Base-by-base conservation (phyloP, 1,284 basidiomycete species). In the Irpex sp. region DNA sequence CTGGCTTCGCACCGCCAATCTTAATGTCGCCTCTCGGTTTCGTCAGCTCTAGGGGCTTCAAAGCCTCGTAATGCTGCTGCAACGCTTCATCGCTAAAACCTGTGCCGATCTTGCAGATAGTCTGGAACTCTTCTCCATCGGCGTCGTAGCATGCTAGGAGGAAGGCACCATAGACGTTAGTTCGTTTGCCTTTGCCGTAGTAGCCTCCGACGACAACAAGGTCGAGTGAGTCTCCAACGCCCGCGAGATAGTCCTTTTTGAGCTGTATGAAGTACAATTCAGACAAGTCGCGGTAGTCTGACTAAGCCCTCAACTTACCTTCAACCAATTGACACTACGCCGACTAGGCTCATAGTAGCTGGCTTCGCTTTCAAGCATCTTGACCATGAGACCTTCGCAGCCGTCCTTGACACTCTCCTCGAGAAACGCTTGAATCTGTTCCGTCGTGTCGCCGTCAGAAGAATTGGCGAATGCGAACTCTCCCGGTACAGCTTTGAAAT, bases 361-460 rank as follows among this genome's bases (percentile, higher is more conserved):
- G 13, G 90, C 90, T 46, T 93, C 88, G 26, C 88, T 93, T 47
- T 95, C 92, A 11, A 99, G 81, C 94, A 98, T 97, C 79, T 99
- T 99, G 65, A 99, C 95, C 97, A 99, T 98, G 57, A 99, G 83
- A 2, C 97, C 97, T 75, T 99, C 97, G 75, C 97, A 99, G 1
- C 97, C 95, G 72, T 98, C 95, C 73, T 95, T 97, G 67, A 99
- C 94, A 74, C 93, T 96, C 68, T 95, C 92, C 71, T 99, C 97
- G 15, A 99, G 79, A 82, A 99, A 98, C 0, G 85, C 76, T 72
- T 97, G 95, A 61, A 99, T 98, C 71, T 98, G 95, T 54, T 99
- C 97, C 0, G 88, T 91, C 5, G 90, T 93, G 63, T 93, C 89
- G 31, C 90, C 85, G 73, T 99, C 97, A 1, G 94, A 93, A 3